Evolutionary conservation across 768 basidiomycete species (phyloP).

Genomic region (Kwoniella dejecticola): DNA sequence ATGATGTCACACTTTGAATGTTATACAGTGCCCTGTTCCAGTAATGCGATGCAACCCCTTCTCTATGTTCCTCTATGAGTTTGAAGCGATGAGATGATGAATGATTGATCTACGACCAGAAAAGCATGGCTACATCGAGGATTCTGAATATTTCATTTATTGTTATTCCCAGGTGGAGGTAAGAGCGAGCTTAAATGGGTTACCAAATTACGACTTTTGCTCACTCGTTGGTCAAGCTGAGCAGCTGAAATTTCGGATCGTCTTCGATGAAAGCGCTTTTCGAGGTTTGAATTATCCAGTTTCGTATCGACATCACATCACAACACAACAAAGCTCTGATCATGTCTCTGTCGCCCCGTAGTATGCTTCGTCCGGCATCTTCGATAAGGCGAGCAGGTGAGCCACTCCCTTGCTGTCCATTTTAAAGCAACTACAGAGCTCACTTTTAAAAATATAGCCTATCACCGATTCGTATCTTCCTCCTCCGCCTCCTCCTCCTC

Average conservation of each 20-base stretch:
- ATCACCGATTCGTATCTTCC: conserved; percentile 16
- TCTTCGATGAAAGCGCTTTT: neutral
- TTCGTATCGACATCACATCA: too few species aligned
- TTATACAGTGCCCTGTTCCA: too few species aligned
- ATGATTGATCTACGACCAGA: too few species aligned
- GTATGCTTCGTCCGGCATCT: conserved; percentile 2
- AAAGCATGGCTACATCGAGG: too few species aligned
- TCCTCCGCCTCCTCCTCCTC: conserved; percentile 24
- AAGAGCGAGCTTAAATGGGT: neutral
- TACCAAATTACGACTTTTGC: too few species aligned
- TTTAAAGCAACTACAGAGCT: too few species aligned
- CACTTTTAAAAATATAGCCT: neutral
- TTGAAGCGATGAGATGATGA: neutral
- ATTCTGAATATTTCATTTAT: too few species aligned
- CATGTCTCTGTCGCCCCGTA: conserved; percentile 15
- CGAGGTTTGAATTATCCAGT: too few species aligned
- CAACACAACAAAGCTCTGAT: neutral
- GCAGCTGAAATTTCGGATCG: conserved; percentile 12
- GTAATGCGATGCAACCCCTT: too few species aligned
- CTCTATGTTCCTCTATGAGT: too few species aligned
- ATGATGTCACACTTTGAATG: neutral
- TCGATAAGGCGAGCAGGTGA: conserved; percentile 7
- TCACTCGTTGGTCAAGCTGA: too few species aligned
- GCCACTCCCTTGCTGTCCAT: too few species aligned
- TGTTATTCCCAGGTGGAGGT: neutral